phyloP scores from a whole-genome alignment of 2,329 filamentous ascomycete species.

The Fusarium guadeloupense region DNA sequence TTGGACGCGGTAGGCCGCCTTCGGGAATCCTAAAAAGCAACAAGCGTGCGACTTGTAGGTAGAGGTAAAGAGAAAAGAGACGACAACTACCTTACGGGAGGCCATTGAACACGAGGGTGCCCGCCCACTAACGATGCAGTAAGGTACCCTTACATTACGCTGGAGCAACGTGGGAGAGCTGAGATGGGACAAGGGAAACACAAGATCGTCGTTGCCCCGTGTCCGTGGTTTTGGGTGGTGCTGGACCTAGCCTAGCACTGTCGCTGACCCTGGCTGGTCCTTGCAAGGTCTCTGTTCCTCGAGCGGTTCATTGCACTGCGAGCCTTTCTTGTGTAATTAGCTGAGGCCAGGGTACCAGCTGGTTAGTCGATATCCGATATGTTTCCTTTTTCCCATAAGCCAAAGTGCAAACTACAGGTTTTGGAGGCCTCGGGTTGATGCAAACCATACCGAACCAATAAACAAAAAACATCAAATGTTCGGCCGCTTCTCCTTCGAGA shows the following conservation, averaged over 20 bases:
- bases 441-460: too few relatives aligned
- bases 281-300: conserved; percentile 29
- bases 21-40: conserved; percentile 42
- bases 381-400: conserved; percentile 7
- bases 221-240: conserved; percentile 44
- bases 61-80: conserved; percentile 43
- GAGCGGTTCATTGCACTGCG: conserved; percentile 25
- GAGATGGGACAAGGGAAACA: conserved; percentile 35
- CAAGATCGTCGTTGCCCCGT: conserved; percentile 42
- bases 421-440: conserved; percentile 23
- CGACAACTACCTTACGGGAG: conserved; percentile 27
- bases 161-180: conserved; percentile 11
- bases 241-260: conserved; percentile 23
- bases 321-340: conserved; percentile 10
- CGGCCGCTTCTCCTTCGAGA: background rate
- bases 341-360: background rate
- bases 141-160: background rate
- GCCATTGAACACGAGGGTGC: conserved; percentile 1
- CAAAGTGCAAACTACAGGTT: background rate
- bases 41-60: conserved; percentile 24
- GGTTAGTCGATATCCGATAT: background rate
- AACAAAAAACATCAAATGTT: too few relatives aligned
- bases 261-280: conserved; percentile 34
- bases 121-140: background rate
- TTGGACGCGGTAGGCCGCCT: conserved; percentile 32